phyloP scores from a whole-genome alignment of 163 green algal genomes.

The Chlamydomonas reinhardtii region DNA sequence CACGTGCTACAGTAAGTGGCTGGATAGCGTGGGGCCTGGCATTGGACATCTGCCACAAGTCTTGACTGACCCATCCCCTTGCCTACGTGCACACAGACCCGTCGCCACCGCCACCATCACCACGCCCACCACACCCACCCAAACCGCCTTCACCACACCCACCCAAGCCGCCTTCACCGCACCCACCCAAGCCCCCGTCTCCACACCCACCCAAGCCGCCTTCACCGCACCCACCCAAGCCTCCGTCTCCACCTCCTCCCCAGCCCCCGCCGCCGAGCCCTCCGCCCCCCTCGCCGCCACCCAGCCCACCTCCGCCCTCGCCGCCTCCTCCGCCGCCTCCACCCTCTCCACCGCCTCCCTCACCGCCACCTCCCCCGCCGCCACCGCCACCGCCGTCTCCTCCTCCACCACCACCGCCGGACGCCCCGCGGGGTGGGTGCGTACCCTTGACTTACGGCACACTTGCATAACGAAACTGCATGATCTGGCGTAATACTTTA shows the following conservation, averaged over 20 bases:
- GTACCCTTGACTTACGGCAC: no score
- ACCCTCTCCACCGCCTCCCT: background rate
- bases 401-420: background rate
- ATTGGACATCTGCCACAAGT: background rate
- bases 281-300: background rate
- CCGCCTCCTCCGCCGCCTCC: background rate
- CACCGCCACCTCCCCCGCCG: background rate
- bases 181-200: background rate
- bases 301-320: background rate
- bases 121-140: background rate
- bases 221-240: background rate
- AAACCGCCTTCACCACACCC: background rate
- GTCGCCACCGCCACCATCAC: slow-evolving; percentile 4
- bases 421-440: background rate
- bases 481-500: no score
- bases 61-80: background rate
- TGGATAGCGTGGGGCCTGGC: background rate
- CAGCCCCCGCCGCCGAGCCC: background rate
- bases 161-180: background rate
- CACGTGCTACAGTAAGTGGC: slow-evolving; percentile 7
- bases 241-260: background rate
- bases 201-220: background rate
- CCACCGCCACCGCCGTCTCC: no score
- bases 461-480: no score
- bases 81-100: background rate